Base-by-base conservation (phyloP, 495 filamentous ascomycete species). In the Ramalina peruviana region DNA sequence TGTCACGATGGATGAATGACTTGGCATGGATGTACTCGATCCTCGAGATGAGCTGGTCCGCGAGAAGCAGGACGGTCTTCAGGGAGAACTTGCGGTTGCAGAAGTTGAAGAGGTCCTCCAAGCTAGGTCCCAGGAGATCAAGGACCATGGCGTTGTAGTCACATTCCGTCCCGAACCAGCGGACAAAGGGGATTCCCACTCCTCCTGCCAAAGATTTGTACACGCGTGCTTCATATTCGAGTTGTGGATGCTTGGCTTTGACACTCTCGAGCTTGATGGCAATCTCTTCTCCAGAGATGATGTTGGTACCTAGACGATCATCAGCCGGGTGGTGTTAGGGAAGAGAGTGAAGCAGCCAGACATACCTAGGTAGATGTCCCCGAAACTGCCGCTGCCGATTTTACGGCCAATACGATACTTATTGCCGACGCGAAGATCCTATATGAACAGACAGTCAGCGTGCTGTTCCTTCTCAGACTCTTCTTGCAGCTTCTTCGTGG, bases 31-130 rank as follows among this genome's bases (percentile, higher is more conserved):
- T 99, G 73, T 99, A 99, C 69, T 99, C 93, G 65, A 99, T 97
- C 54, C 93, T 89, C 50, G 92, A 97, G 62, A 98, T 97, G 67
- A 99, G 80, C 72, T 99, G 93, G 63, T 99, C 93, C 62, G 93
- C 93, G 46, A 99, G 80, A 10, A 99, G 81, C 15, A 99, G 72
- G 38, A 99, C 93, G n/a, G 93, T 99, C 83, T 99, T 99, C 56
- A 99, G 71, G 10, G 92, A 95, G 76, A 97, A 99, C 67, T 99
- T 99, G 64, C 93, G 83, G 79, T 97, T 99, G 81, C 93, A 99
- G 68, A 99, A 99, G 79, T 99, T 99, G 88, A 99, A 99, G n/a
- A 99, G 75, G 65, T 99, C 93, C 70, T 99, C 93, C 74, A 99
- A 73, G 65, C 86, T 94, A 51, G 93, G 93, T 46, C 93, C 93